phyloP scores from a whole-genome alignment of 2,329 filamentous ascomycete genomes.

The Pseudopyricularia javanii region DNA sequence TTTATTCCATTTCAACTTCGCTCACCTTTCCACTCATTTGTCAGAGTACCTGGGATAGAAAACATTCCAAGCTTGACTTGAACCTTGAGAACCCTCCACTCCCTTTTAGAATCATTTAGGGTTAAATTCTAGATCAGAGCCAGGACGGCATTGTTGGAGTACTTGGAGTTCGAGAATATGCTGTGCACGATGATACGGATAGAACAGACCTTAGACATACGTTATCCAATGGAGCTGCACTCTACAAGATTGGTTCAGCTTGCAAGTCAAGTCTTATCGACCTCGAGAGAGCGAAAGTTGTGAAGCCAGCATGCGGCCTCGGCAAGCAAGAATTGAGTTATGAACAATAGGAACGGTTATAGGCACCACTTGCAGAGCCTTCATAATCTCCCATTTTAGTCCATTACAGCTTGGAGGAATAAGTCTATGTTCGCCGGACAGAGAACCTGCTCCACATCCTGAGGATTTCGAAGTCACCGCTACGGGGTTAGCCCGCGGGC shows the following conservation, averaged over 20 bases:
- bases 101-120: not conserved
- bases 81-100: not conserved
- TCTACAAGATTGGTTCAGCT: too few species aligned
- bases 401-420: too few species aligned
- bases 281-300: too few species aligned
- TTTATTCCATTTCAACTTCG: not conserved
- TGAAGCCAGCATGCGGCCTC: too few species aligned
- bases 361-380: too few species aligned
- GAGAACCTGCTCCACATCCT: not conserved
- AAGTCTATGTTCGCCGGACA: not conserved
- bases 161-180: not conserved
- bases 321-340: too few species aligned
- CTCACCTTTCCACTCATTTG: not conserved
- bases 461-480: not conserved
- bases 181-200: not conserved
- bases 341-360: too few species aligned
- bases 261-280: too few species aligned
- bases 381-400: too few species aligned
- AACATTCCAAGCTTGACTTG: not conserved
- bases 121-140: not conserved
- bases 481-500: not conserved
- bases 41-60: not conserved
- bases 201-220: not conserved
- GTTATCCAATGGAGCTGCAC: not conserved
- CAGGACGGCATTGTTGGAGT: not conserved